Conservation (phyloP, 140 eudicot species). For the Bidens hawaiensis region DNA sequence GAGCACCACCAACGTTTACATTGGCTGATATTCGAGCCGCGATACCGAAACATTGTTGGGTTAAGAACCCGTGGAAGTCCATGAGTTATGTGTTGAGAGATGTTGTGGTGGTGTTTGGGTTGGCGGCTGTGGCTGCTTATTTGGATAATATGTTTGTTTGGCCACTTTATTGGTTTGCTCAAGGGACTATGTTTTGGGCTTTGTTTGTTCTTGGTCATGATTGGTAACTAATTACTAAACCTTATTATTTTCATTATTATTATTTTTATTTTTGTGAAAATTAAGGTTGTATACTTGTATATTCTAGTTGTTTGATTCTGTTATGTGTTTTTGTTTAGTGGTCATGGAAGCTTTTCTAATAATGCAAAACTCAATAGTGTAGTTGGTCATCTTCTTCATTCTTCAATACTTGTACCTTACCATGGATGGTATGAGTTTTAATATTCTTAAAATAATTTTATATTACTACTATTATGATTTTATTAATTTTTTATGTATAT, state of each 20-base stretch:
- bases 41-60: conserved; percentile 92
- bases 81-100: conserved; percentile 83
- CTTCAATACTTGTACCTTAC: conserved; percentile 87
- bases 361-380: conserved; percentile 68
- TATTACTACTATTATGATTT: background rate
- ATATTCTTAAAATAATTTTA: background rate
- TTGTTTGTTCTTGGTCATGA: conserved; percentile 99
- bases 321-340: conserved; percentile 33
- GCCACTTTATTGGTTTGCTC: conserved; percentile 98
- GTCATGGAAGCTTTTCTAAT: conserved; percentile 89
- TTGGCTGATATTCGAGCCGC: conserved; percentile 69
- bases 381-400: conserved; percentile 87
- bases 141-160: conserved; percentile 75
- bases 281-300: background rate
- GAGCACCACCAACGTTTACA: conserved; percentile 73
- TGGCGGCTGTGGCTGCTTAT: conserved; percentile 74
- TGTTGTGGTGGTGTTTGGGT: conserved; percentile 75
- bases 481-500: background rate
- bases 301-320: background rate
- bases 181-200: conserved; percentile 99
- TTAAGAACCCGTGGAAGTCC: conserved; percentile 82
- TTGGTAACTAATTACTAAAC: conserved; percentile 46
- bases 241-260: too few relatives aligned
- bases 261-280: background rate
- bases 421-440: conserved; percentile 71